These are phyloP conservation scores for Gracilaria domingensis DNA, from an alignment of 23 red algal genomes.

Conservation along the genomic window DNA sequence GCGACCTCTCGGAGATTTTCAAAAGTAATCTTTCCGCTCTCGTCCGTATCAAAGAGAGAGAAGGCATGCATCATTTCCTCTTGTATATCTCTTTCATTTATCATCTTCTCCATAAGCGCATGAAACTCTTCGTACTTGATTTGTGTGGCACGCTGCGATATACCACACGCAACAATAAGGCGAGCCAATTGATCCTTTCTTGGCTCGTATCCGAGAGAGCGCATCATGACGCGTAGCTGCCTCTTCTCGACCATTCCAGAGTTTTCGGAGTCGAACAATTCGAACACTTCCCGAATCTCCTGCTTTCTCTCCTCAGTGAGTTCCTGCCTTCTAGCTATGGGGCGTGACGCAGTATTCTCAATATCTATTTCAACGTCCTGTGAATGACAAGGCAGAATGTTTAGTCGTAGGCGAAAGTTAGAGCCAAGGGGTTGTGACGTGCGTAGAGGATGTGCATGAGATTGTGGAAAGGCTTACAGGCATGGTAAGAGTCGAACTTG, in stretches of 20 bases:
- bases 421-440: neutral
- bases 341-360: constrained; percentile 42
- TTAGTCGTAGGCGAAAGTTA: neutral
- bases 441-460: neutral
- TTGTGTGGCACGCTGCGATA: constrained; percentile 37
- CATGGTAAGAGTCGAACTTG: neutral
- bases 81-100: constrained; percentile 78
- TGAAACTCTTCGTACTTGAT: constrained; percentile 76
- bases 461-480: neutral
- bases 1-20: constrained; percentile 68
- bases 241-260: constrained; percentile 61
- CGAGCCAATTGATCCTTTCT: constrained; percentile 70
- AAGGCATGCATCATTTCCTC: constrained; percentile 85
- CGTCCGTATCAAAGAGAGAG: constrained; percentile 70
- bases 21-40: constrained; percentile 75
- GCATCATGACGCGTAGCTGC: constrained; percentile 80
- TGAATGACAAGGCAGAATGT: no score
- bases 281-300: constrained; percentile 80
- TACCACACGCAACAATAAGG: constrained; percentile 43
- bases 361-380: constrained; percentile 53
- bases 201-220: constrained; percentile 68
- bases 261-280: constrained; percentile 62
- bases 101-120: constrained; percentile 50
- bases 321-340: constrained; percentile 59
- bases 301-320: constrained; percentile 76